phyloP scores from a whole-genome alignment of 495 filamentous ascomycete species.

The Bacidia rubella region DNA sequence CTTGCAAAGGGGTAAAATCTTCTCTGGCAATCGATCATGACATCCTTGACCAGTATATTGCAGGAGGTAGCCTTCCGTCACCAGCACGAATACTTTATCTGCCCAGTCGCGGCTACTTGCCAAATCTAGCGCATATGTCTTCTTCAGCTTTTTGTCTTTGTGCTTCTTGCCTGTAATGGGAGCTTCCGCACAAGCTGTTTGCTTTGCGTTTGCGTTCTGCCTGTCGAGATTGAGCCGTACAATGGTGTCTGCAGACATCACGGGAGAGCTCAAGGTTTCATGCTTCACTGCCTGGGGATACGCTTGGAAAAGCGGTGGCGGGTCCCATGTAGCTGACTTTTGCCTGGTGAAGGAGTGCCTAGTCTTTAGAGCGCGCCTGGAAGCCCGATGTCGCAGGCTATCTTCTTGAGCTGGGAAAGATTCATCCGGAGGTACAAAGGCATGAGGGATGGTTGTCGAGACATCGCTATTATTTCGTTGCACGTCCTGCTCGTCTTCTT shows the following conservation, averaged over 20 bases:
- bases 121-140: slow-evolving; percentile 43
- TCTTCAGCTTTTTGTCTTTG: slow-evolving; percentile 27
- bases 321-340: slow-evolving; percentile 44
- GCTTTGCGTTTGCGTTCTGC: slow-evolving; percentile 24
- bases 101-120: slow-evolving; percentile 61
- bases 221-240: slow-evolving; percentile 38
- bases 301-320: slow-evolving; percentile 80
- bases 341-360: slow-evolving; percentile 11
- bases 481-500: not conserved
- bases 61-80: slow-evolving; percentile 70
- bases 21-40: slow-evolving; percentile 74
- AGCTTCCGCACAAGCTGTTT: slow-evolving; percentile 1
- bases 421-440: not conserved
- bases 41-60: slow-evolving; percentile 76
- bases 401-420: not conserved
- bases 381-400: slow-evolving; percentile 4
- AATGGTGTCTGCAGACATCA: slow-evolving; percentile 43
- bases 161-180: slow-evolving; percentile 20
- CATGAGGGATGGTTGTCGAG: not conserved
- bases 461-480: not conserved
- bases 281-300: slow-evolving; percentile 69
- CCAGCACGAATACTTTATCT: slow-evolving; percentile 69
- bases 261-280: slow-evolving; percentile 35
- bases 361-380: slow-evolving; percentile 5
- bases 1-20: slow-evolving; percentile 66